Conservation (phyloP, 1,284 basidiomycete genomes). For the Trichosporon sp. region DNA sequence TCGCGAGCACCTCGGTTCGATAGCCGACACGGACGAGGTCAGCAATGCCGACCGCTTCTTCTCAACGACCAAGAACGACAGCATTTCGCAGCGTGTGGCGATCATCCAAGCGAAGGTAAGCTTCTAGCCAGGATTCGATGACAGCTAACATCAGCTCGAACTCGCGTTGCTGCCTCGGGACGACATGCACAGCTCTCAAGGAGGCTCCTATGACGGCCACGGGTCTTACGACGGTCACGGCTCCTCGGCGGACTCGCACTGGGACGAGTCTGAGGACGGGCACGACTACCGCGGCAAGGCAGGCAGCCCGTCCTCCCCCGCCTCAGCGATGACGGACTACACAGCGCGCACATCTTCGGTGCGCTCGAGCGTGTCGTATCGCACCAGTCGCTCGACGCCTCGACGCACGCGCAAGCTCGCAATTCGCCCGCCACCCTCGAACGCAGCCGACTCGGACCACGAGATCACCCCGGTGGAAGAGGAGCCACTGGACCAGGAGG, state of each 20-base stretch:
- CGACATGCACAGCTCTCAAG: neutral
- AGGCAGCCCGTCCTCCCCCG: neutral
- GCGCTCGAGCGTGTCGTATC: neutral
- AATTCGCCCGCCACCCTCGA: neutral
- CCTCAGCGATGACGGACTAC: conserved; percentile 1
- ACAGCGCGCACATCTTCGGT: neutral
- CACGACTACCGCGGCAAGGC: neutral
- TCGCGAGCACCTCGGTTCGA: conserved; percentile 16
- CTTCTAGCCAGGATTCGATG: accelerated
- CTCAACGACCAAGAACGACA: conserved; percentile 17
- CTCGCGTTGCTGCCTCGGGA: conserved; percentile 18
- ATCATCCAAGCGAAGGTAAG: conserved; percentile 33
- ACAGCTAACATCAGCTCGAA: conserved; percentile 19
- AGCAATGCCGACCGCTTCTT: conserved; percentile 16
- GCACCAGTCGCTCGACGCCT: neutral
- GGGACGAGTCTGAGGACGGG: neutral
- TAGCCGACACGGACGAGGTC: conserved; percentile 17
- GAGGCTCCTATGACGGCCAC: neutral
- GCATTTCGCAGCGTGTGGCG: conserved; percentile 27
- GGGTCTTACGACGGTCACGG: neutral
- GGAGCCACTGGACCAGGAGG: conserved; percentile 1
- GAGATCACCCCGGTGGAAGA: conserved; percentile 1
- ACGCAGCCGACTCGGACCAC: neutral
- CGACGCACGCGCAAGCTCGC: neutral
- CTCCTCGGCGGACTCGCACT: neutral